A percentile compares a stretch with the other conserved stretches of the same genome.
Evolutionary conservation across 2,329 filamentous ascomycete genomes (phyloP).

Genomic region (Epichloe coenophiala): DNA sequence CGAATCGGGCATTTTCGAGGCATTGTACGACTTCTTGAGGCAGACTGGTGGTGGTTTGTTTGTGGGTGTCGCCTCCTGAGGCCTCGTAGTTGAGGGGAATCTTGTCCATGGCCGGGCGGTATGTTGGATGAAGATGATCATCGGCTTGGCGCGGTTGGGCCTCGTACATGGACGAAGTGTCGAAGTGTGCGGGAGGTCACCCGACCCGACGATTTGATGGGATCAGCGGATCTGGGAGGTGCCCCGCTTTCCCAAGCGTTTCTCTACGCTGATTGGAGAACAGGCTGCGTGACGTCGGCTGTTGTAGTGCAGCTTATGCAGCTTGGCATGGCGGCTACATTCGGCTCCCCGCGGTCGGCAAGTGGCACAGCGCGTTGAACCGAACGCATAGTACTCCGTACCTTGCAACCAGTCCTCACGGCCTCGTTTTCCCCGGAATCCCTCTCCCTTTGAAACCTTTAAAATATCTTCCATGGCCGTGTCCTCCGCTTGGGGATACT

Average conservation of each 20-base stretch:
- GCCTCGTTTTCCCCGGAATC: neutral
- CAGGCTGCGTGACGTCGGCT: no score
- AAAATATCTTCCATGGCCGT: neutral
- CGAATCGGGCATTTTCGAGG: slow-evolving; percentile 88
- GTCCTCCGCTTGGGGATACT: slow-evolving; percentile 1
- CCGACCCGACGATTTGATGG: no score
- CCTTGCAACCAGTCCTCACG: neutral
- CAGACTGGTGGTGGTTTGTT: slow-evolving; percentile 53
- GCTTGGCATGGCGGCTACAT: slow-evolving; percentile 13
- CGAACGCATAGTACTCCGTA: no score
- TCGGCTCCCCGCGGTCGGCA: slow-evolving; percentile 19
- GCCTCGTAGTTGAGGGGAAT: slow-evolving; percentile 63
- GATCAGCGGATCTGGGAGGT: no score
- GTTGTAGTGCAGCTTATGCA: no score
- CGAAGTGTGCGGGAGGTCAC: no score
- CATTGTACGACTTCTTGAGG: slow-evolving; percentile 81
- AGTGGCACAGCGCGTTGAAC: neutral
- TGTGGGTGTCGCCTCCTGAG: slow-evolving; percentile 60
- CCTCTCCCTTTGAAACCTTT: no score
- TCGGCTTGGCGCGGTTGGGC: neutral
- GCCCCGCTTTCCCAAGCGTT: no score
- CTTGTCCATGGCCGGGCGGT: slow-evolving; percentile 35
- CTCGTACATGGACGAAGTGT: no score
- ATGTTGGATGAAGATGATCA: neutral
- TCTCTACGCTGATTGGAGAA: no score